These are phyloP conservation scores for Penicillium desertorum DNA, from an alignment of 495 filamentous ascomycete species.

Conservation along the genomic window DNA sequence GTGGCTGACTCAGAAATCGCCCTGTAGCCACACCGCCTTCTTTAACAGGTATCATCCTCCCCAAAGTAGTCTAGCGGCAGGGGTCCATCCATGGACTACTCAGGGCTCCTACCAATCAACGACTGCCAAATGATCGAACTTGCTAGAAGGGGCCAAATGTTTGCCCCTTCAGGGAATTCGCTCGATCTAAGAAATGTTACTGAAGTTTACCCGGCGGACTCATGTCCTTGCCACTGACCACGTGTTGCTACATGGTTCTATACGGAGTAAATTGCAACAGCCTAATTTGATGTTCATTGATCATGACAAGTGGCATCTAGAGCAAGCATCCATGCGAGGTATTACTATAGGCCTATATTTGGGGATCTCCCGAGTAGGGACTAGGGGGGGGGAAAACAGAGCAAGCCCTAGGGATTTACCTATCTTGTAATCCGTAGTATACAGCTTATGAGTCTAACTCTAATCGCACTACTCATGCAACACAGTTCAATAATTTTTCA, in stretches of 20 bases:
- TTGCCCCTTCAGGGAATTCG: slow-evolving; percentile 11
- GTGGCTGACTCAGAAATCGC: slow-evolving; percentile 27
- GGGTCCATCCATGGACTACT: slow-evolving; percentile 11
- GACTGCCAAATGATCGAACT: slow-evolving; percentile 31
- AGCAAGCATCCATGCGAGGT: neutral
- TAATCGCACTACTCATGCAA: neutral
- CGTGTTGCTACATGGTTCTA: neutral
- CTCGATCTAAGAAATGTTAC: neutral
- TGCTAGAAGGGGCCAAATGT: slow-evolving; percentile 31
- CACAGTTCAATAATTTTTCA: neutral
- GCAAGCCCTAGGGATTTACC: neutral
- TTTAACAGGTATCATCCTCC: slow-evolving; percentile 9
- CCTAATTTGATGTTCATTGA: neutral
- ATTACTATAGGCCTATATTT: neutral
- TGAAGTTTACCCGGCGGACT: slow-evolving; percentile 1
- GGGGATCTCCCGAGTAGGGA: slow-evolving; percentile 3
- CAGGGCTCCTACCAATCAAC: slow-evolving; percentile 14
- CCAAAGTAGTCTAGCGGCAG: slow-evolving; percentile 8
- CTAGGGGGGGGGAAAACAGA: slow-evolving; percentile 1
- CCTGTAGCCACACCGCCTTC: slow-evolving; percentile 31
- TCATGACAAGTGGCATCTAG: neutral
- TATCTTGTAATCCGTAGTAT: neutral
- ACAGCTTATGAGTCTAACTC: neutral
- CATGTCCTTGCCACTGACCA: slow-evolving; percentile 1
- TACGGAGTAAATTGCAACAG: neutral